Evolutionary conservation across 129 eudicot genomes (phyloP).

Genomic region (Sambucus nigra): DNA sequence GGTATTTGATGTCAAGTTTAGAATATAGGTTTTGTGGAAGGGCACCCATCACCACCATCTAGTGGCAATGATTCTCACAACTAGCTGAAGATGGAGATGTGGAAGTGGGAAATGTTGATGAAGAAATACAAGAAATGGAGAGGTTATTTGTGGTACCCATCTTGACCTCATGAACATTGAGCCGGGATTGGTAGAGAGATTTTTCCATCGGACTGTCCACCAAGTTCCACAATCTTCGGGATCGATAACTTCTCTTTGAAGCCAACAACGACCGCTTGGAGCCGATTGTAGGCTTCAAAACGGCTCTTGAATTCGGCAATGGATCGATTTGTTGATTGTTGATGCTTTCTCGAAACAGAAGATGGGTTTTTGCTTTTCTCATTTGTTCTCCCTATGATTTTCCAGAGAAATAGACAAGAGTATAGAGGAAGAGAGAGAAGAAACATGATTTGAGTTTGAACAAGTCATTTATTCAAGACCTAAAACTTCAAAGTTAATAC

Average conservation of each 20-base stretch:
- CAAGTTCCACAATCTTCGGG: conserved; percentile 88
- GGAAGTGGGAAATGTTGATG: conserved; percentile 13
- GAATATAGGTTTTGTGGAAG: conserved; percentile 31
- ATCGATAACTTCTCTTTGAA: conserved; percentile 94
- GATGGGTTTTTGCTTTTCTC: conserved; percentile 21
- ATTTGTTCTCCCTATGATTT: conserved; percentile 41
- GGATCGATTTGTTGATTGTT: conserved; percentile 29
- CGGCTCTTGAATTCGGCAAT: conserved; percentile 42
- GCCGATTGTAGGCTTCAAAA: conserved; percentile 85
- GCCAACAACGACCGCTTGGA: conserved; percentile 92
- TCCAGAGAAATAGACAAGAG: neutral
- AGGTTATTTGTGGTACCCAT: conserved; percentile 66
- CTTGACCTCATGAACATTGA: conserved; percentile 91
- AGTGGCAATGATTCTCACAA: conserved; percentile 18
- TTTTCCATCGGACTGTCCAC: conserved; percentile 99
- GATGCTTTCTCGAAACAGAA: conserved; percentile 26
- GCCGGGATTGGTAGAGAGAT: conserved; percentile 94
- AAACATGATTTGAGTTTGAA: conserved; percentile 26
- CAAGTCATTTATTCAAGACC: conserved; percentile 1
- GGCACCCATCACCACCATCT: conserved; percentile 56
- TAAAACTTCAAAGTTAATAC: no score
- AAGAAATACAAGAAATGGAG: conserved; percentile 1
- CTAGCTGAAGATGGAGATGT: conserved; percentile 19
- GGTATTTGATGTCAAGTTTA: conserved; percentile 30
- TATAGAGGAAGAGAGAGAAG: conserved; percentile 5